phyloP scores from a whole-genome alignment of 768 basidiomycete genomes.

The Rhodotorula toruloides region DNA sequence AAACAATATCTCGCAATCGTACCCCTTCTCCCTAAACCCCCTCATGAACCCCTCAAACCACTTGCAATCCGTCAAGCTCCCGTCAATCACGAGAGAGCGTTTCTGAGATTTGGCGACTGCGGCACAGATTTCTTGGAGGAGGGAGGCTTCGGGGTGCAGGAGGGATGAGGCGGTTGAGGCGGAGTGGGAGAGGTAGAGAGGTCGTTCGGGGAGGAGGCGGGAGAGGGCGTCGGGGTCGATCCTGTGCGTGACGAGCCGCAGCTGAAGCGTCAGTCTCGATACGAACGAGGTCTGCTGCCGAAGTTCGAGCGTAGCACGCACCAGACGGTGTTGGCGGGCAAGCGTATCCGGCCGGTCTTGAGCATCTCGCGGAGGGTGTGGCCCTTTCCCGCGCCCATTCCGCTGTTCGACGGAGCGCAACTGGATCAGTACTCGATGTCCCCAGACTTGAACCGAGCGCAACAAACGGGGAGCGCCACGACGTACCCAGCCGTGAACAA shows the following conservation, averaged over 20 bases:
- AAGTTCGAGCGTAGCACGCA: constrained; percentile 10
- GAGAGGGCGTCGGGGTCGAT: constrained; percentile 45
- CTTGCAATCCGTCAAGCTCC: constrained; percentile 40
- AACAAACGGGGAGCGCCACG: background rate
- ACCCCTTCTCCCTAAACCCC: constrained; percentile 30
- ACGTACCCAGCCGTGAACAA: constrained; percentile 44
- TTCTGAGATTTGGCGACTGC: constrained; percentile 32
- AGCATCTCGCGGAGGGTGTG: constrained; percentile 41
- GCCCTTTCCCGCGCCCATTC: constrained; percentile 42
- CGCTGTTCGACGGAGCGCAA: too few relatives aligned
- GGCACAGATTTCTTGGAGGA: constrained; percentile 43
- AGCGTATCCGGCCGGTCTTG: constrained; percentile 30
- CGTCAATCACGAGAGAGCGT: constrained; percentile 43
- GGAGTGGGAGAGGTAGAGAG: constrained; percentile 38
- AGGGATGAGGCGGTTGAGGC: constrained; percentile 34
- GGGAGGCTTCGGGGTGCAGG: constrained; percentile 43
- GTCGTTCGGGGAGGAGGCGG: constrained; percentile 42
- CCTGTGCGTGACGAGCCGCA: constrained; percentile 25
- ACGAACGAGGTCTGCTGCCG: background rate
- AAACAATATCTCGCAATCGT: constrained; percentile 43
- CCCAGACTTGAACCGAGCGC: background rate
- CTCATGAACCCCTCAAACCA: constrained; percentile 43
- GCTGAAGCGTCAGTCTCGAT: background rate
- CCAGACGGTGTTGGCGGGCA: constrained; percentile 43
- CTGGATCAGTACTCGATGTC: too few relatives aligned